Conservation (phyloP, 495 filamentous ascomycete species). For the Aspergillus ostianus region DNA sequence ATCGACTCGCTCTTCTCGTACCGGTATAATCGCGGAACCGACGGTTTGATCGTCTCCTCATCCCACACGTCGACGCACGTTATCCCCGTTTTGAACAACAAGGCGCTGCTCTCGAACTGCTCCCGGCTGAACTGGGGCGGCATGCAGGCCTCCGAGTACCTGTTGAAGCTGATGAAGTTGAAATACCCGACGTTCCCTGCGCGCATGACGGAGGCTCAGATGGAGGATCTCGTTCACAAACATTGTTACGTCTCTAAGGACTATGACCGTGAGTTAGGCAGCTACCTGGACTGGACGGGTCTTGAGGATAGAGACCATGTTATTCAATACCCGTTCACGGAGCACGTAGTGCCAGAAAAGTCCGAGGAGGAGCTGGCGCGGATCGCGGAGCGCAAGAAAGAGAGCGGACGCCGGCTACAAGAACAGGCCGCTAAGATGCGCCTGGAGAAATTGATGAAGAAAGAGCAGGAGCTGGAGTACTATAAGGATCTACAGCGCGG, state of each 20-base stretch:
- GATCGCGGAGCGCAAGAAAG: constrained; percentile 87
- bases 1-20: constrained; percentile 97
- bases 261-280: constrained; percentile 71
- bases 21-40: constrained; percentile 83
- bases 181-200: constrained; percentile 91
- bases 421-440: constrained; percentile 97
- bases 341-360: constrained; percentile 84
- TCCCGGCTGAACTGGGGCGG: constrained; percentile 95
- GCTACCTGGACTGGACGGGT: constrained; percentile 81
- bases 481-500: constrained; percentile 76
- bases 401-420: constrained; percentile 85
- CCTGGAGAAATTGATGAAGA: constrained; percentile 87
- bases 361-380: constrained; percentile 85
- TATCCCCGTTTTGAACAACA: constrained; percentile 86
- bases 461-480: constrained; percentile 93
- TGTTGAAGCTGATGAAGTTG: constrained; percentile 82
- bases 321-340: constrained; percentile 89
- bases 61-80: constrained; percentile 92
- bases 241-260: constrained; percentile 87
- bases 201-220: constrained; percentile 78
- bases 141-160: constrained; percentile 81
- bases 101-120: constrained; percentile 77
- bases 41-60: constrained; percentile 85
- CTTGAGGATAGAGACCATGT: constrained; percentile 85
- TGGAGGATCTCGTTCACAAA: constrained; percentile 80